Evolutionary conservation across 176 grass and related monocot genomes (phyloP).

Genomic region (Stipa capillata): DNA sequence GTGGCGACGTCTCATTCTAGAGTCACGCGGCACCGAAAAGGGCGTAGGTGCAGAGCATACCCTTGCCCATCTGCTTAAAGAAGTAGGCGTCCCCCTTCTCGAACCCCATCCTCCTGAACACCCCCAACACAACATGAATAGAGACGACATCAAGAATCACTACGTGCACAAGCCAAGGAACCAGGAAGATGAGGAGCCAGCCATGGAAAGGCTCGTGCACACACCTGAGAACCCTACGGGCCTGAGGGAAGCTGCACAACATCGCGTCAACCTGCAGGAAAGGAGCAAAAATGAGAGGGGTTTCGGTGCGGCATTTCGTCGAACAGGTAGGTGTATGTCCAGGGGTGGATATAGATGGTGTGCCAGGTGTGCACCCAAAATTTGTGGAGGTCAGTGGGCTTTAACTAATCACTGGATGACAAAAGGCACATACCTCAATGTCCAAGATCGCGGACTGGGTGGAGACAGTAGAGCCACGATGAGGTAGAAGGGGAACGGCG

Average conservation of each 20-base stretch:
- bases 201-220: background rate
- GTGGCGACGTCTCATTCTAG: conserved; percentile 77
- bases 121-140: background rate
- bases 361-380: too few species aligned
- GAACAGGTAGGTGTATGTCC: too few species aligned
- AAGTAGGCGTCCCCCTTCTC: conserved; percentile 71
- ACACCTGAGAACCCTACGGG: conserved; percentile 55
- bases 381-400: too few species aligned
- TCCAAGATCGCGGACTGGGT: too few species aligned
- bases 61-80: conserved; percentile 82
- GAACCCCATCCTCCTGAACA: conserved; percentile 48
- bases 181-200: background rate
- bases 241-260: conserved; percentile 42
- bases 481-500: too few species aligned
- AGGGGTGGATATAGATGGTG: too few species aligned
- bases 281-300: background rate
- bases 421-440: too few species aligned
- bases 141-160: background rate
- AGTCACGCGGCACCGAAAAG: conserved; percentile 53
- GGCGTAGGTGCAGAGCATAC: conserved; percentile 60
- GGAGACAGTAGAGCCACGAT: too few species aligned
- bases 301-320: conserved; percentile 1
- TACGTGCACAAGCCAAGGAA: background rate
- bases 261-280: conserved; percentile 8
- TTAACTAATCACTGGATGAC: too few species aligned